Percentiles rank a stretch among this genome's conserved stretches.
Evolutionary conservation across 768 basidiomycete species (phyloP).

Genomic region (Tylopilus balloui): DNA sequence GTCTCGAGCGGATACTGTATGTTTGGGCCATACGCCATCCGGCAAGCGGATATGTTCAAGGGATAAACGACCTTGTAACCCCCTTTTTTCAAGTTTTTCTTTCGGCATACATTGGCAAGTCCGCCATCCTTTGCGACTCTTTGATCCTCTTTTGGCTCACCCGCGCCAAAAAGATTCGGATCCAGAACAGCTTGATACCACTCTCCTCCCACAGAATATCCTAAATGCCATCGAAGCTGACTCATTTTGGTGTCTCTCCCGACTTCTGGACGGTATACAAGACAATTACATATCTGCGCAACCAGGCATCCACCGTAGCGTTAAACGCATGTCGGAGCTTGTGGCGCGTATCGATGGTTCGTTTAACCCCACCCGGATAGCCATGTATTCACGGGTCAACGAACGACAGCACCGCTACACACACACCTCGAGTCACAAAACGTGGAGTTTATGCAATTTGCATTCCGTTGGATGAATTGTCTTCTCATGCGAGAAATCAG

Average conservation of each 20-base stretch:
- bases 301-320: constrained; percentile 92
- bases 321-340: constrained; percentile 90
- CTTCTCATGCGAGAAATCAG: constrained; percentile 97
- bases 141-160: constrained; percentile 1
- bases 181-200: constrained; percentile 84
- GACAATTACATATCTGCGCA: constrained; percentile 97
- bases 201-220: constrained; percentile 60
- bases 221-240: constrained; percentile 92
- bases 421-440: constrained; percentile 84
- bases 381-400: background rate
- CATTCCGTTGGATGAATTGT: constrained; percentile 99
- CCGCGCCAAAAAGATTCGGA: constrained; percentile 64
- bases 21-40: constrained; percentile 99
- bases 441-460: constrained; percentile 99
- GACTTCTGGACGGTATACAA: constrained; percentile 94
- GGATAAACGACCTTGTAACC: constrained; percentile 96
- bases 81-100: constrained; percentile 98
- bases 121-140: background rate
- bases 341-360: constrained; percentile 85
- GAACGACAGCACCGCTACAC: constrained; percentile 67
- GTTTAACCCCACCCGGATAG: constrained; percentile 17
- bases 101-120: constrained; percentile 85
- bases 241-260: constrained; percentile 96
- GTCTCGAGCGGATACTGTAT: constrained; percentile 91
- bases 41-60: constrained; percentile 97